Conservation (phyloP, 495 filamentous ascomycete genomes). For the Durotheca rogersii region DNA sequence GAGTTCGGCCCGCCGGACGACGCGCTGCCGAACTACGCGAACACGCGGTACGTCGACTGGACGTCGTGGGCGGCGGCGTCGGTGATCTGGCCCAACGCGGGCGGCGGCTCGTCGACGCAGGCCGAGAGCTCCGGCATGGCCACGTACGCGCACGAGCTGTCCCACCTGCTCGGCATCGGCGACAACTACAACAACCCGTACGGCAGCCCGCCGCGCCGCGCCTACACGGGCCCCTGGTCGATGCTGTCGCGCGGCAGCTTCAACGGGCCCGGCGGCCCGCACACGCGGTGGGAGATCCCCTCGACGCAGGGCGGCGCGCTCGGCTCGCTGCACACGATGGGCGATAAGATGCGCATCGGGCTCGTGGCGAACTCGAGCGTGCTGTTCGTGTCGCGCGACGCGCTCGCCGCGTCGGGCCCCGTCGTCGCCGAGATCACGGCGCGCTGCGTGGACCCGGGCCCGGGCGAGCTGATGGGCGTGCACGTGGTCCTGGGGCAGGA, state of each 20-base stretch:
- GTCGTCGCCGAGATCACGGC: constrained; percentile 42
- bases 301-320: constrained; percentile 38
- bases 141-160: constrained; percentile 43
- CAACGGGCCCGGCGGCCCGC: constrained; percentile 48
- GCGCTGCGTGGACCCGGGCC: constrained; percentile 35
- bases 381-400: constrained; percentile 37
- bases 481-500: constrained; percentile 38
- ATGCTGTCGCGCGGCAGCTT: constrained; percentile 44
- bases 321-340: constrained; percentile 45
- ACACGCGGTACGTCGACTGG: constrained; percentile 46
- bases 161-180: constrained; percentile 44
- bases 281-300: constrained; percentile 46
- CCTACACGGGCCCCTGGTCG: constrained; percentile 43
- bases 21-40: constrained; percentile 37
- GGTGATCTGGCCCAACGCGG: constrained; percentile 46
- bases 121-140: constrained; percentile 46
- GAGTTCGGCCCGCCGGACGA: constrained; percentile 41
- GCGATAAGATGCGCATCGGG: constrained; percentile 43
- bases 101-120: constrained; percentile 44
- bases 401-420: constrained; percentile 38
- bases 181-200: constrained; percentile 51
- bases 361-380: constrained; percentile 35
- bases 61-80: constrained; percentile 43
- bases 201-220: constrained; percentile 37
- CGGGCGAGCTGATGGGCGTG: constrained; percentile 40